Base-by-base conservation (phyloP, 768 basidiomycete species). In the Boletellus ananas region DNA sequence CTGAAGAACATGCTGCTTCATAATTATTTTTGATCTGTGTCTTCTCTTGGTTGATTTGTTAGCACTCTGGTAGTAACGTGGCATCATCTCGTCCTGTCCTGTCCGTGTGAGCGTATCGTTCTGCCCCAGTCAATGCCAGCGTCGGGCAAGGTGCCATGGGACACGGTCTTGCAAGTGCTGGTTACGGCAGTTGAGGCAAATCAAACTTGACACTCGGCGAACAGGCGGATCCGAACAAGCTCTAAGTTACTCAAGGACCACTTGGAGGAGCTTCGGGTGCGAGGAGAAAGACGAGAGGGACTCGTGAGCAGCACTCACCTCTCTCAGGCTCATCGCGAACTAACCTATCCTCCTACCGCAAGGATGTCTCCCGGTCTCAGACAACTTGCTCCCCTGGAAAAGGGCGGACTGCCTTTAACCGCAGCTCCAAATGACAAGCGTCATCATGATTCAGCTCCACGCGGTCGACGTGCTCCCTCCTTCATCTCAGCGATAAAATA, bases 381-480 rank as follows among this genome's bases (percentile, higher is more conserved):
- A 14, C 53, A 45, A 29, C 47, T 49, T 31, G 49, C 50, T 45
- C 50, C 51, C 36, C 10, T 41, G 41, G 55, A 58, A 37, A 60
- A 62, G 41, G 60, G 55, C 34, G 58, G 49, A 33, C 45, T 65
- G 7, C 60, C 60, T 29, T 44, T 60, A 2, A 45, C 55, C 10
- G 33, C 42, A 31, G 9, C 34, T 45, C 36, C 53, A 4, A 47
- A 11, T 35, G 13, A 17, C 36, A 20, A 45, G 9, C 23, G 7
- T 47, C 45, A 17, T 20, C 31, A 27, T 34, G 44, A 27, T 29
- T 34, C 27, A 6, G 14, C 18, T 16, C 25, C 47, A n/a, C 44
- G 49, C 39, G 10, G 47, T 44, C 49, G 44, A 36, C 18, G 34
- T 21, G 5, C 34, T 16, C 34, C 52, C 8, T 36, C 45, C 8